Percentiles rank a stretch among this genome's conserved stretches.
Conservation (phyloP, 257 asterid genomes). For the Solanum habrochaites region DNA sequence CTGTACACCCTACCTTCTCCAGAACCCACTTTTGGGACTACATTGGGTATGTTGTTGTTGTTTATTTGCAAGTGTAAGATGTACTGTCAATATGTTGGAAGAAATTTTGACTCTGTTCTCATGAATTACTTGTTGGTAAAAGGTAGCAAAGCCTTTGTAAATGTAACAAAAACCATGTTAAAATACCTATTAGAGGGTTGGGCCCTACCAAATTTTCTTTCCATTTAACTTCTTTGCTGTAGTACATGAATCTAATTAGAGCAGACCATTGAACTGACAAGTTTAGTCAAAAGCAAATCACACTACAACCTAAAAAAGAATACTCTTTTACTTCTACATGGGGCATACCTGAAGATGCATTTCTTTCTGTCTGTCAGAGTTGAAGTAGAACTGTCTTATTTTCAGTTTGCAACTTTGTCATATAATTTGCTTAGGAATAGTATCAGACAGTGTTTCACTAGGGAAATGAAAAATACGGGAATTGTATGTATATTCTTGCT, state of each 20-base stretch:
- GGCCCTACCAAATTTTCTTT: background rate
- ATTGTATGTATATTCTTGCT: background rate
- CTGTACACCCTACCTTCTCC: background rate
- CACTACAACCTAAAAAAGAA: background rate
- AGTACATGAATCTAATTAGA: background rate
- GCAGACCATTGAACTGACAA: background rate
- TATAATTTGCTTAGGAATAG: background rate
- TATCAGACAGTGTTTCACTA: background rate
- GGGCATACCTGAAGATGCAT: background rate
- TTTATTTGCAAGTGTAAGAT: background rate
- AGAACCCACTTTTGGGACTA: background rate
- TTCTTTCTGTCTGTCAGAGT: background rate
- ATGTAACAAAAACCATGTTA: background rate
- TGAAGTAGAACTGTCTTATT: background rate
- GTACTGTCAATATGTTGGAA: background rate
- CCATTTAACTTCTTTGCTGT: background rate
- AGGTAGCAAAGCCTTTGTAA: background rate
- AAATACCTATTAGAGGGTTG: background rate
- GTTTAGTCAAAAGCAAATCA: background rate
- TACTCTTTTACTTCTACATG: background rate
- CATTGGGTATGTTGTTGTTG: background rate
- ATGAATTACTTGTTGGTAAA: background rate
- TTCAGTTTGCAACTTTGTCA: background rate
- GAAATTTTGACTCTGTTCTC: background rate
- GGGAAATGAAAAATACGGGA: background rate